A percentile compares a stretch with the other conserved stretches of the same genome.
These are phyloP conservation scores for Termitomyces sp. DNA, from an alignment of 768 basidiomycete species.

Conservation along the genomic window DNA sequence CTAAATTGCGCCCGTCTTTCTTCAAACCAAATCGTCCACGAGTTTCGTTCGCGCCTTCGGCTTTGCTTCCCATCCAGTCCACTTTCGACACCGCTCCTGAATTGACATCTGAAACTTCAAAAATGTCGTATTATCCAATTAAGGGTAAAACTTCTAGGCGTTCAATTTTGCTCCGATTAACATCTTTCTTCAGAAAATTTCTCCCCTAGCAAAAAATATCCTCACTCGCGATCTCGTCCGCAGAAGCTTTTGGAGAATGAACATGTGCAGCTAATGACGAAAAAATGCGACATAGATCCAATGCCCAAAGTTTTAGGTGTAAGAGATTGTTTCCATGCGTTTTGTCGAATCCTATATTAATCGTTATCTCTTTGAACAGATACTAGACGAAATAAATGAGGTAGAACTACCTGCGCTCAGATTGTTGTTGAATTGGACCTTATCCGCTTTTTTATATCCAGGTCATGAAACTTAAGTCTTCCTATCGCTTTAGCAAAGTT, in stretches of 20 bases:
- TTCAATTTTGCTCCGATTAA: background rate
- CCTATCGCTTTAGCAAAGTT: conserved; percentile 43
- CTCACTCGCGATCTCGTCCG: background rate
- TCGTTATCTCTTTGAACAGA: conserved; percentile 24
- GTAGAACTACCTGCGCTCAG: conserved; percentile 19
- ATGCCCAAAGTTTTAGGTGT: conserved; percentile 38
- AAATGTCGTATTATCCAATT: background rate
- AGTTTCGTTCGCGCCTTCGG: conserved; percentile 12
- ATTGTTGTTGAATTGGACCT: background rate
- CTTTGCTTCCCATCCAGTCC: conserved; percentile 1
- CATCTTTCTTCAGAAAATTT: background rate
- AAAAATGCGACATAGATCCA: background rate
- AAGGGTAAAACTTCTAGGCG: background rate
- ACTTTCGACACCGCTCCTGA: background rate
- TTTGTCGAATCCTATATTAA: background rate
- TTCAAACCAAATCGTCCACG: conserved; percentile 3
- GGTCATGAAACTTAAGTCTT: conserved; percentile 46
- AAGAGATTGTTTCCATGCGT: conserved; percentile 7
- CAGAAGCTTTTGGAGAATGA: background rate
- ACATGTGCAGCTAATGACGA: background rate
- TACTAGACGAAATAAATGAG: conserved; percentile 47
- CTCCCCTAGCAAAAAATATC: background rate
- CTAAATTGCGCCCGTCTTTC: background rate
- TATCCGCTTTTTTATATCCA: conserved; percentile 17
- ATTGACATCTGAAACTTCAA: background rate